Evolutionary conservation across 495 filamentous ascomycete species (phyloP).

Genomic region (Aspergillus incahuasiensis): DNA sequence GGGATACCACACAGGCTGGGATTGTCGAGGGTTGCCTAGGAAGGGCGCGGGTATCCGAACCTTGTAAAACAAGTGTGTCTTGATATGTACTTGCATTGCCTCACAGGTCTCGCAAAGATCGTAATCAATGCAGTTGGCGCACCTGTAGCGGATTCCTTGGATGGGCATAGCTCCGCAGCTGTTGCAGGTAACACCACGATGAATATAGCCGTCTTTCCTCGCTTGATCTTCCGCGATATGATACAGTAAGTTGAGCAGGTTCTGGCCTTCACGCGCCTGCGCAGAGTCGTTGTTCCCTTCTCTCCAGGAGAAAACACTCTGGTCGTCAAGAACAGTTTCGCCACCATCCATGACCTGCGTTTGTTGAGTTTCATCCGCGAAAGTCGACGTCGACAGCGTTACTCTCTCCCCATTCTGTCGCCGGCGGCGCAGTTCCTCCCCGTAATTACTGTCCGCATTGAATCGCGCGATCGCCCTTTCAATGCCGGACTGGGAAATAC

Average conservation of each 20-base stretch:
- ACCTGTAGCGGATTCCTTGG: constrained; percentile 84
- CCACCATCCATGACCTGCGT: constrained; percentile 42
- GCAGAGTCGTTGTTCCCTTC: constrained; percentile 50
- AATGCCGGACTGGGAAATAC: constrained; percentile 39
- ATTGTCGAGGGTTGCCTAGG: constrained; percentile 60
- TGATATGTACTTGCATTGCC: constrained; percentile 74
- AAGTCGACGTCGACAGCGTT: constrained; percentile 38
- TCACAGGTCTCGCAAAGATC: constrained; percentile 90
- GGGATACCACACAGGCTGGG: constrained; percentile 81
- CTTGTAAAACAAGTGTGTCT: constrained; percentile 96
- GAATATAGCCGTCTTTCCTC: constrained; percentile 78
- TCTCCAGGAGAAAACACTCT: constrained; percentile 53
- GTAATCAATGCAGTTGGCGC: constrained; percentile 87
- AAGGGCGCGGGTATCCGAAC: constrained; percentile 70
- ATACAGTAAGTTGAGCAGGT: constrained; percentile 67
- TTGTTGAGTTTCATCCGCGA: constrained; percentile 46
- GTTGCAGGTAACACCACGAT: constrained; percentile 92
- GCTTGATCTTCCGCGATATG: constrained; percentile 81
- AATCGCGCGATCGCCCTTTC: constrained; percentile 38
- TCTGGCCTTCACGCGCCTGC: constrained; percentile 63
- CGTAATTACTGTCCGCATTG: constrained; percentile 41
- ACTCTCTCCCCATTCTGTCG: constrained; percentile 41
- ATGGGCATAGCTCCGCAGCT: constrained; percentile 81
- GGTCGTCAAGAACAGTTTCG: constrained; percentile 57
- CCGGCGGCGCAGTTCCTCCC: constrained; percentile 41